Evolutionary conservation across 2,329 filamentous ascomycete species (phyloP), one percentile per base, ranked within the genome.

Genomic region (Cladophialophora carrionii): DNA sequence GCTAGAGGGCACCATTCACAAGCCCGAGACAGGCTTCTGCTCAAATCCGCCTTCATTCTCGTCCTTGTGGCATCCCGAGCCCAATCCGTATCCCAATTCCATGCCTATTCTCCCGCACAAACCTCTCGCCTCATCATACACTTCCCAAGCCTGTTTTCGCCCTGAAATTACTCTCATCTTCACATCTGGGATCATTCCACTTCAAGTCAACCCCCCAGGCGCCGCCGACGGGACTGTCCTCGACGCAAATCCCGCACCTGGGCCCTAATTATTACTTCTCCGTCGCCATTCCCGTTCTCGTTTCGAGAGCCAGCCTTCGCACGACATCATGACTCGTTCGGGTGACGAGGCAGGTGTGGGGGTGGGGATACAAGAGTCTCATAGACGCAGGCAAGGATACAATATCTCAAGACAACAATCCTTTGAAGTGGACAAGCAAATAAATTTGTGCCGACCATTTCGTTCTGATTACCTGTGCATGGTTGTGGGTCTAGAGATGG

Each of bases 321-420:
- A 59, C 10, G 67, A 64, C 67, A 69, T 69, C 57, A 69, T 64
- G 41, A 59, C 61, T 43, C 67, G 67, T 32, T 69, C 67, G n/a
- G n/a, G n/a, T n/a, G n/a, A n/a, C n/a, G n/a, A n/a, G n/a, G n/a
- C n/a, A n/a, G n/a, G n/a, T n/a, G n/a, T n/a, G 1, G n/a, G 37
- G 37, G n/a, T 17, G 6, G 6, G 37, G 6, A 20, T n/a, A n/a
- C n/a, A n/a, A 41, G 6, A 7, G 17, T 20, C 4, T n/a, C 17
- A 43, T 43, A 43, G 37, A 5, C 37, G 37, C 37, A 43, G n/a
- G 7, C 37, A 43, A n/a, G 17, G 37, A 43, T 20, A n/a, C n/a
- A n/a, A n/a, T n/a, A 14, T n/a, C 17, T 43, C 17, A 17, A n/a
- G 17, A 20, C 14, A 43, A 43, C 37, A n/a, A 6, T 3, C 14